Evolutionary conservation across 441 rosid species (phyloP), one percentile per base, ranked within the genome.

Genomic region (Manihot esculenta): DNA sequence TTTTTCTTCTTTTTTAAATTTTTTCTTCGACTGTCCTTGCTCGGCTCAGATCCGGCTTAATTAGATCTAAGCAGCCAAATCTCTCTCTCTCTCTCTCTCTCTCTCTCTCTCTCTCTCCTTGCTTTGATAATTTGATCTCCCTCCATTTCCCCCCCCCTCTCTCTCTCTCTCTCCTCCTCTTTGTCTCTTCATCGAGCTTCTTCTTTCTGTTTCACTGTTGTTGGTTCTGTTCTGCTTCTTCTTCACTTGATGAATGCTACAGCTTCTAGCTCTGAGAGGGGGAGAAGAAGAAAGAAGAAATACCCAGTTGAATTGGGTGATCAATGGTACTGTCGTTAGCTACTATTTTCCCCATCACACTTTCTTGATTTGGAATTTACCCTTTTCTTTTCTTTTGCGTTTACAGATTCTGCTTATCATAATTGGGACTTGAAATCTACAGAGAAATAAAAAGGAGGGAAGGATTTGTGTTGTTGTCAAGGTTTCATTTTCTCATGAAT

Each of bases 11-110:
- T 56, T 58, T 49, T 9, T 21, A 4, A 9, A 6, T 49, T 23
- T 68, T 54, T 11, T 60, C 21, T 62, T 11, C 54, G 48, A 17
- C 44, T 62, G 23, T 23, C 73, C 69, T 62, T 71, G 77, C 78
- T 86, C 90, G 91, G 91, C 96, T 90, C 77, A 81, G 89, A 84
- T 89, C 84, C 86, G 80, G 87, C 92, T 87, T 26, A 64, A 26
- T 65, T 74, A 73, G 75, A 84, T 80, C 88, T 78, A 76, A 55
- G 14, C 49, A 78, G 76, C 80, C 74, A 64, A 62, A 79, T 88
- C 56, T 66, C 58, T 72, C 70, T 55, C 9, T 64, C 69, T 51
- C 77, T 73, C 44, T n/a, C n/a, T n/a, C n/a, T n/a, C n/a, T n/a
- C n/a, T n/a, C n/a, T 88, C 56, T 66, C 58, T 72, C 70, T 55